A percentile compares a stretch with the other conserved stretches of the same genome.
phyloP scores from a whole-genome alignment of 371 early-diverging fungal species.

The Mortierella sp. region DNA sequence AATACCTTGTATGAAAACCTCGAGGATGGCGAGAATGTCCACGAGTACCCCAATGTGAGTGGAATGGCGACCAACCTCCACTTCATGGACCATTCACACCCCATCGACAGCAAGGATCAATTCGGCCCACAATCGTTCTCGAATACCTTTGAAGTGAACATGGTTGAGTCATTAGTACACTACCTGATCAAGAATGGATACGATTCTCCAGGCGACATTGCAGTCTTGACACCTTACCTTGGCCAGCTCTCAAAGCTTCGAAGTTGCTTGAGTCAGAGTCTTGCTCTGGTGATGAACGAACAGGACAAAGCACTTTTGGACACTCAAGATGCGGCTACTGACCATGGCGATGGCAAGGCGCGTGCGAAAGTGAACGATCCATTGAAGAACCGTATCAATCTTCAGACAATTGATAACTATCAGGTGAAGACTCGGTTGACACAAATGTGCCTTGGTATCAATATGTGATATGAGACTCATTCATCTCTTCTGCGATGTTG shows the following conservation, averaged over 20 bases:
- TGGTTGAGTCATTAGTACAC: constrained; percentile 56
- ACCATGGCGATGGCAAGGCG: neutral
- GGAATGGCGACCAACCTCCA: constrained; percentile 59
- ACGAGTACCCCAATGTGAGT: constrained; percentile 48
- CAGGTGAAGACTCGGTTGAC: constrained; percentile 27
- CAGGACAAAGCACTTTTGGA: constrained; percentile 48
- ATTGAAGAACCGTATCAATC: constrained; percentile 25
- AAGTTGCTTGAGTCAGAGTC: constrained; percentile 27
- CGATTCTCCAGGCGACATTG: constrained; percentile 60
- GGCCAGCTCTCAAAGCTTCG: constrained; percentile 62
- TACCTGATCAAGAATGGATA: constrained; percentile 69
- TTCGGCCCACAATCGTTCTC: constrained; percentile 52
- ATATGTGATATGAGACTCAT: too few species aligned
- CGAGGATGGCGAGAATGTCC: constrained; percentile 42
- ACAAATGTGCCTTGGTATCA: too few species aligned
- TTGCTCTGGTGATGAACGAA: constrained; percentile 51
- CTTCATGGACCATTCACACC: constrained; percentile 56
- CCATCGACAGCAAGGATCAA: constrained; percentile 52
- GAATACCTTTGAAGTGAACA: constrained; percentile 58
- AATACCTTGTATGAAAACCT: constrained; percentile 42
- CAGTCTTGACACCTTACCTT: constrained; percentile 66
- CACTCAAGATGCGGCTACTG: constrained; percentile 13
- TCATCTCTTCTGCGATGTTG: neutral
- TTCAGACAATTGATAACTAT: constrained; percentile 54
- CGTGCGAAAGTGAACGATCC: constrained; percentile 7